These are phyloP conservation scores for Akanthomyces lecanii DNA, from an alignment of 2,329 filamentous ascomycete species.

Conservation along the genomic window DNA sequence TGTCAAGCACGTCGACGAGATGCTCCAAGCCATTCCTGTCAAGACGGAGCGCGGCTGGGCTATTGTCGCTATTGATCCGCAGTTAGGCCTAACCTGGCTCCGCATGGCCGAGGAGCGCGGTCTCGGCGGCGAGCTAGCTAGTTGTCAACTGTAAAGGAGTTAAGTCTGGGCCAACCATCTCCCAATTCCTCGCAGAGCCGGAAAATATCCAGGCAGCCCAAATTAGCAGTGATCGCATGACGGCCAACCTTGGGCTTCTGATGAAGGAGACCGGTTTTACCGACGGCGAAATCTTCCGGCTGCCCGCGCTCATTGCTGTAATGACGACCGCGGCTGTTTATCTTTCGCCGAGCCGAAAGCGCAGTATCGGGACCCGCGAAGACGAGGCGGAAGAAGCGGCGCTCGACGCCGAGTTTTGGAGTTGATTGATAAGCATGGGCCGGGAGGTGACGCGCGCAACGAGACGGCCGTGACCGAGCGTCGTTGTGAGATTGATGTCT, in stretches of 20 bases:
- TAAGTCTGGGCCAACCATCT: background rate
- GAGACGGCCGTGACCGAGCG: background rate
- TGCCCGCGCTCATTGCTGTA: background rate
- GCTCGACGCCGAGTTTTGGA: too few relatives aligned
- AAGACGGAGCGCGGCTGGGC: background rate
- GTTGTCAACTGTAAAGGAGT: background rate
- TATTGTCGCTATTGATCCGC: background rate
- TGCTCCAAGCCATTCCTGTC: slow-evolving; percentile 25
- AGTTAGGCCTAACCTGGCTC: background rate
- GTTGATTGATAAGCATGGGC: too few relatives aligned
- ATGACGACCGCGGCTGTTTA: background rate
- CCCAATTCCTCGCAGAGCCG: background rate
- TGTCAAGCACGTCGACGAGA: slow-evolving; percentile 32
- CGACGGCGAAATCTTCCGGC: background rate
- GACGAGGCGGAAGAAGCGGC: too few relatives aligned
- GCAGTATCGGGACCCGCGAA: background rate
- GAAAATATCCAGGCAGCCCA: too few relatives aligned
- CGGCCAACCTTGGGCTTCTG: background rate
- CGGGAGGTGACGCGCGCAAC: too few relatives aligned
- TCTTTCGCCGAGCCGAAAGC: background rate
- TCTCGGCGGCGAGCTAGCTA: background rate
- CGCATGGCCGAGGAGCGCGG: background rate
- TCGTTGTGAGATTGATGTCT: background rate
- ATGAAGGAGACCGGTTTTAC: background rate
- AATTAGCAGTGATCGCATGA: background rate